These are phyloP conservation scores for Peribolospora baueri DNA, from an alignment of 768 basidiomycete species.

Conservation along the genomic window DNA sequence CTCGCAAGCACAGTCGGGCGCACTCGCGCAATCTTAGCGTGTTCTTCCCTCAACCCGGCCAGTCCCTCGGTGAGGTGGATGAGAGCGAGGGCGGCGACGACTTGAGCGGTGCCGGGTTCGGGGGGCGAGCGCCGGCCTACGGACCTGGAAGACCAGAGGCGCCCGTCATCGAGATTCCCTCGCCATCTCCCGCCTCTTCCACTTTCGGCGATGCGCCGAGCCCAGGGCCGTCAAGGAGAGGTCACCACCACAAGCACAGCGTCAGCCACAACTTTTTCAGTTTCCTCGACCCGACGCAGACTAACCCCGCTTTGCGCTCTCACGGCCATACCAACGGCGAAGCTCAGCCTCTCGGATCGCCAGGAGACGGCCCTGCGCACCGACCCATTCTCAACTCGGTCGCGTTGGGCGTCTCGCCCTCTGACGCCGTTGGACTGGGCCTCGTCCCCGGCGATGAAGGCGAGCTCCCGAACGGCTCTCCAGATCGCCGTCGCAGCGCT, in stretches of 20 bases:
- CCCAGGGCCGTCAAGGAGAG: constrained; percentile 2
- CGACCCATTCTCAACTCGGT: not conserved
- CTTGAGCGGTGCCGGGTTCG: too few relatives aligned
- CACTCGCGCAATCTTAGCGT: constrained; percentile 14
- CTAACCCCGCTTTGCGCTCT: not conserved
- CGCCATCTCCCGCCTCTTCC: constrained; percentile 2
- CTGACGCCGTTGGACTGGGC: not conserved
- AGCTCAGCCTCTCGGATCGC: too few relatives aligned
- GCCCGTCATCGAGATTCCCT: not conserved
- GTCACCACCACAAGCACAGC: constrained; percentile 15
- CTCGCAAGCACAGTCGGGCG: constrained; percentile 11
- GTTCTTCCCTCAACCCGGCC: constrained; percentile 15
- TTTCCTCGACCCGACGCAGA: constrained; percentile 5
- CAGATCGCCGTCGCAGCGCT: not conserved
- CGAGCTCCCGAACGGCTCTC: constrained; percentile 2
- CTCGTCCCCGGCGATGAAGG: not conserved
- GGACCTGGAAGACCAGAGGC: not conserved
- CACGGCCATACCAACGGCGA: not conserved
- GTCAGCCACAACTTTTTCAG: constrained; percentile 14
- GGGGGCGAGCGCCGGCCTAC: constrained; percentile 1
- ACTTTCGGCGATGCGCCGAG: not conserved
- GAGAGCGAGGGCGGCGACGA: too few relatives aligned
- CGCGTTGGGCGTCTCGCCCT: not conserved
- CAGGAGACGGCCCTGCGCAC: not conserved
- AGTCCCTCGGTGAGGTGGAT: not conserved